Evolutionary conservation across 1,139 yeast species (phyloP).

Genomic region (Suhomyces taliae): DNA sequence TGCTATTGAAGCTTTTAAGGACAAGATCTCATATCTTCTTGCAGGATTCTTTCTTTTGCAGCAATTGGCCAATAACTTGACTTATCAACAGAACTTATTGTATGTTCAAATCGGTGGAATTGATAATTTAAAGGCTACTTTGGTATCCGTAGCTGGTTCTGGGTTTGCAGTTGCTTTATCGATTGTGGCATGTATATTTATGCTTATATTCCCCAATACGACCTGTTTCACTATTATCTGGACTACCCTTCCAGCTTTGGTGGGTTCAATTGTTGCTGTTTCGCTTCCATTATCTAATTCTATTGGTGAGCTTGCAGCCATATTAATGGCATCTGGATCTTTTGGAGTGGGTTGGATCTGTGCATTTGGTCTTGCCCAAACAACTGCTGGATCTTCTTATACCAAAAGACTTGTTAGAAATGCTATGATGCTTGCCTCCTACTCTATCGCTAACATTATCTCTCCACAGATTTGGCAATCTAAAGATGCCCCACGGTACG

Average conservation of each 20-base stretch:
- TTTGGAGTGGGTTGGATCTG: conserved; percentile 24
- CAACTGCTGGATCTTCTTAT: conserved; percentile 27
- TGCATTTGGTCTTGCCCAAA: conserved; percentile 23
- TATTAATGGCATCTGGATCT: conserved; percentile 19
- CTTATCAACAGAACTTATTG: conserved; percentile 47
- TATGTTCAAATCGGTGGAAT: conserved; percentile 47
- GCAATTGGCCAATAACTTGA: conserved; percentile 48
- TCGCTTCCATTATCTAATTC: conserved; percentile 40
- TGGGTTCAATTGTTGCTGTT: conserved; percentile 46
- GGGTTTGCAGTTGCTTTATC: conserved; percentile 41
- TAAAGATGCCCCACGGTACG: conserved; percentile 23
- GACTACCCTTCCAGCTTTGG: conserved; percentile 40
- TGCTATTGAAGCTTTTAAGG: conserved; percentile 43
- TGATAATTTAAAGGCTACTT: conserved; percentile 44
- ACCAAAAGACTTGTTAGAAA: conserved; percentile 26
- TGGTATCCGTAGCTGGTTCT: conserved; percentile 54
- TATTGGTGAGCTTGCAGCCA: conserved; percentile 42
- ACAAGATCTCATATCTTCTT: conserved; percentile 49
- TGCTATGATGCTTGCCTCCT: conserved; percentile 23
- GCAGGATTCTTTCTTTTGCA: conserved; percentile 37
- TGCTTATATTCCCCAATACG: conserved; percentile 20
- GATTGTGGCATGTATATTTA: conserved; percentile 27
- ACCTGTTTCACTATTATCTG: conserved; percentile 18
- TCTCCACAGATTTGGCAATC: conserved; percentile 28
- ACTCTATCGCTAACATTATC: conserved; percentile 27